Evolutionary conservation across 2,329 filamentous ascomycete species (phyloP).

Genomic region (Aspergillus jensenii): DNA sequence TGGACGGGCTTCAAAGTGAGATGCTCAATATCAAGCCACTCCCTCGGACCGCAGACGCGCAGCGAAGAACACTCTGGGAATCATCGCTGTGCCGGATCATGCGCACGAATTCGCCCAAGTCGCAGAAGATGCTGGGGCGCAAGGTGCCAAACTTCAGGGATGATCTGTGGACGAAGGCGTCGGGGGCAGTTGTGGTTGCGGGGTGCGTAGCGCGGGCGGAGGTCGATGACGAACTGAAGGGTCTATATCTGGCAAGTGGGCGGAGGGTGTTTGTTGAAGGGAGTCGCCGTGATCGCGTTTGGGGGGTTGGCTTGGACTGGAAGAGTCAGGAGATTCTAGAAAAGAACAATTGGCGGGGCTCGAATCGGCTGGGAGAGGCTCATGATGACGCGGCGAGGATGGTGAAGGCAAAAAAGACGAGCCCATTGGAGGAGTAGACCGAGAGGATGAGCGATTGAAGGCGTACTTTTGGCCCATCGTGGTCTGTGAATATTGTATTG

Average conservation of each 20-base stretch:
- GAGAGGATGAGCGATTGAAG: no score
- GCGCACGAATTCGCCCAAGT: slow-evolving; percentile 7
- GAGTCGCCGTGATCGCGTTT: slow-evolving; percentile 7
- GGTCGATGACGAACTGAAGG: slow-evolving; percentile 6
- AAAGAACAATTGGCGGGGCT: slow-evolving; percentile 10
- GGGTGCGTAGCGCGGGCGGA: slow-evolving; percentile 14
- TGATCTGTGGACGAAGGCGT: slow-evolving; percentile 9
- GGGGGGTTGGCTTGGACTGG: slow-evolving; percentile 16
- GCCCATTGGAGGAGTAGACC: no score
- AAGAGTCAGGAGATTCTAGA: slow-evolving; percentile 12
- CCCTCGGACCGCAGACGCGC: neutral
- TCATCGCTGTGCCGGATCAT: slow-evolving; percentile 3
- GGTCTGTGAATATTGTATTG: neutral
- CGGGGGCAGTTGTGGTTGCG: slow-evolving; percentile 2
- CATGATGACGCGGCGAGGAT: slow-evolving; percentile 11
- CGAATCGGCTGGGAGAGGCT: slow-evolving; percentile 13
- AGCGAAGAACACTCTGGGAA: neutral
- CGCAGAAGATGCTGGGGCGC: slow-evolving; percentile 12
- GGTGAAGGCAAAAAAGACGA: neutral
- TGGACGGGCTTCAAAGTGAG: neutral
- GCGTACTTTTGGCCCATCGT: neutral
- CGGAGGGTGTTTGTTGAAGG: slow-evolving; percentile 13
- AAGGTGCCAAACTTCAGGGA: slow-evolving; percentile 4
- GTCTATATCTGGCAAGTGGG: slow-evolving; percentile 5
- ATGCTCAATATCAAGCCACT: neutral